Conservation (phyloP, 805 yeast species). For the Pichia nanzhaoensis region DNA sequence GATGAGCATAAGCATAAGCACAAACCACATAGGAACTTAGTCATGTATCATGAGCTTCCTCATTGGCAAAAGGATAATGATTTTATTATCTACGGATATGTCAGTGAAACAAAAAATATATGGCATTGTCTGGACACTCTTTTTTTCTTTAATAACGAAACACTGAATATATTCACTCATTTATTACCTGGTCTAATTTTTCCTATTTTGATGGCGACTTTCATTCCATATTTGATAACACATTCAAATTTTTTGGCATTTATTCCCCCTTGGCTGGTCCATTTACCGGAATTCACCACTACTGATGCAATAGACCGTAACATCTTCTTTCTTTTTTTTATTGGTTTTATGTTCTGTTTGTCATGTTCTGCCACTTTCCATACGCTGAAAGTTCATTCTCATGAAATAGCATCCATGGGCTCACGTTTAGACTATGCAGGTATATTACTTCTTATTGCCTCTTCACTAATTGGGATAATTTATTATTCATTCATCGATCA, state of each 20-base stretch:
- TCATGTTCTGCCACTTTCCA: constrained; percentile 46
- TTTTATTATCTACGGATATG: constrained; percentile 44
- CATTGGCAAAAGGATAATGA: constrained; percentile 55
- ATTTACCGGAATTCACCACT: constrained; percentile 23
- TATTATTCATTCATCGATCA: constrained; percentile 41
- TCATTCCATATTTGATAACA: constrained; percentile 21
- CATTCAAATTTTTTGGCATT: constrained; percentile 16
- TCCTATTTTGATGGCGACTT: constrained; percentile 17
- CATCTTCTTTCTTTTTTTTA: constrained; percentile 38
- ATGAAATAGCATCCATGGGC: constrained; percentile 35
- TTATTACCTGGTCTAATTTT: constrained; percentile 38
- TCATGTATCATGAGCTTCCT: constrained; percentile 39
- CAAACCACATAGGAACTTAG: constrained; percentile 14
- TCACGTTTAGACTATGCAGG: constrained; percentile 52
- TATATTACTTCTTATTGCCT: constrained; percentile 43
- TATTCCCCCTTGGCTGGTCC: constrained; percentile 21
- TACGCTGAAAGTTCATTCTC: constrained; percentile 44
- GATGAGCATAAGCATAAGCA: not conserved
- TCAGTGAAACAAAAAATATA: constrained; percentile 38
- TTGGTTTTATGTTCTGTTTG: constrained; percentile 40
- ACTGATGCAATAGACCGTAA: constrained; percentile 32
- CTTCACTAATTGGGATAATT: constrained; percentile 37
- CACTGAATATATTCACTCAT: constrained; percentile 47
- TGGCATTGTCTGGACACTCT: constrained; percentile 36
- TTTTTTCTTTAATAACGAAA: constrained; percentile 44